phyloP scores from a whole-genome alignment of 2,329 filamentous ascomycete species.

The Aspergillus pseudotamarii region DNA sequence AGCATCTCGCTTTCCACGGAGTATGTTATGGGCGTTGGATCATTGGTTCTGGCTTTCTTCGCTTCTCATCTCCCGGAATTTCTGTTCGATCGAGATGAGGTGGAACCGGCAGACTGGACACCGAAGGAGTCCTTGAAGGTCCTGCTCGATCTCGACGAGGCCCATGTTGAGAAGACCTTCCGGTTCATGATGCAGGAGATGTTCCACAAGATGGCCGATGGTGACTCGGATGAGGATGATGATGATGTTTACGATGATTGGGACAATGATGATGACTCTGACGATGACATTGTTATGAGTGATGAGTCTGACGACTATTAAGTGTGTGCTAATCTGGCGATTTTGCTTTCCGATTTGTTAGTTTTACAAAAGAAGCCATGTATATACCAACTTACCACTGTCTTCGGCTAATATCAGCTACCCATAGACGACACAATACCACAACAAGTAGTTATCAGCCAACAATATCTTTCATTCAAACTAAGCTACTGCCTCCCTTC shows the following conservation, averaged over 20 bases:
- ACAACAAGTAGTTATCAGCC: neutral
- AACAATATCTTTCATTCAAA: neutral
- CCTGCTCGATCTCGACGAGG: slow-evolving; percentile 8
- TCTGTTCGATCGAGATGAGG: slow-evolving; percentile 14
- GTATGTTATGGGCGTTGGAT: slow-evolving; percentile 17
- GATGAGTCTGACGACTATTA: slow-evolving; percentile 13
- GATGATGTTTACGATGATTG: slow-evolving; percentile 11
- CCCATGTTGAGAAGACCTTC: slow-evolving; percentile 13
- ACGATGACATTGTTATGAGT: slow-evolving; percentile 3
- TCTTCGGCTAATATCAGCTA: neutral
- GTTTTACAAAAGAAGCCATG: neutral
- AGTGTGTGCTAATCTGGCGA: neutral
- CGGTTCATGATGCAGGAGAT: slow-evolving; percentile 13
- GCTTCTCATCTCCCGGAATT: slow-evolving; percentile 10
- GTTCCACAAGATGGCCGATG: slow-evolving; percentile 15
- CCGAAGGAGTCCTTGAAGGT: slow-evolving; percentile 13
- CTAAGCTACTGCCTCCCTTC: neutral
- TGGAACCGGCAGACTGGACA: slow-evolving; percentile 8
- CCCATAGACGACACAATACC: neutral
- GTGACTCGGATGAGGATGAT: slow-evolving; percentile 6
- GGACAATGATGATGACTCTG: slow-evolving; percentile 11
- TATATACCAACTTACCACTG: neutral
- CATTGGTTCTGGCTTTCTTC: slow-evolving; percentile 15
- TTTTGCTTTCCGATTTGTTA: neutral
- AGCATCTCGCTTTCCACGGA: slow-evolving; percentile 14